Base-by-base conservation (phyloP, 2,329 filamentous ascomycete species). In the Epichloe brachyelytri region DNA sequence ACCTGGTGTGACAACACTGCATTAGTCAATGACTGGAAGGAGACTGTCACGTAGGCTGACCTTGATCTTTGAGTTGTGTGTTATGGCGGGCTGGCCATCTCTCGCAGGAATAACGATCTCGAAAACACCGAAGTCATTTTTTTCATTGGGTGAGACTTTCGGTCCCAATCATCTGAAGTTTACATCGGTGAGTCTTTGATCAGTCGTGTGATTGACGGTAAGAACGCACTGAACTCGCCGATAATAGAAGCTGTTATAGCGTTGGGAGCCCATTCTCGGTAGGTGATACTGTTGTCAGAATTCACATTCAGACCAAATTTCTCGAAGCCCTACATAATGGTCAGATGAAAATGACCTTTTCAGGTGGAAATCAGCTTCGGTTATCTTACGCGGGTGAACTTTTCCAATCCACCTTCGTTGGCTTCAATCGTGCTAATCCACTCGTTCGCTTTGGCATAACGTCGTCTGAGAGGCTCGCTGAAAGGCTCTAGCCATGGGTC, bases 221-320 rank as follows among this genome's bases (percentile, higher is more conserved):
- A 10, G 7, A 22, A 65, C 82, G 58, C 73, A 90, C 86, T 98
- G 75, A 97, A 98, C 60, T 97, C 93, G 55, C 93, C 93, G 59
- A 95, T 85, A 49, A 98, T 77, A 65, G 83, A 89, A 47, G 93
- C 93, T 62, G 86, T 77, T 40, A 80, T 74, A 50, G 89, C 91
- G 72, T 89, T 94, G 26, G 93, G 90, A 1, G 93, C 93, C 93
- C 93, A 98, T 77, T 98, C 93, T 59, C 88, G 80, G 69, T 98
- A 98, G 52, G 77, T 75, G 58, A 98, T 88, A 66, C 90, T 89
- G 66, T 88, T 88, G 61, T 95, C 82, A 50, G 80, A 73, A 63
- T 84, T 77, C 54, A 93, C 83, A 58, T 87, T 88, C 68, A 98
- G 80, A 51, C 93, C 93, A 63, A 86, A 95, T 55, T 77, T 83